phyloP scores from a whole-genome alignment of 441 rosid genomes.

The Kokia cookei region DNA sequence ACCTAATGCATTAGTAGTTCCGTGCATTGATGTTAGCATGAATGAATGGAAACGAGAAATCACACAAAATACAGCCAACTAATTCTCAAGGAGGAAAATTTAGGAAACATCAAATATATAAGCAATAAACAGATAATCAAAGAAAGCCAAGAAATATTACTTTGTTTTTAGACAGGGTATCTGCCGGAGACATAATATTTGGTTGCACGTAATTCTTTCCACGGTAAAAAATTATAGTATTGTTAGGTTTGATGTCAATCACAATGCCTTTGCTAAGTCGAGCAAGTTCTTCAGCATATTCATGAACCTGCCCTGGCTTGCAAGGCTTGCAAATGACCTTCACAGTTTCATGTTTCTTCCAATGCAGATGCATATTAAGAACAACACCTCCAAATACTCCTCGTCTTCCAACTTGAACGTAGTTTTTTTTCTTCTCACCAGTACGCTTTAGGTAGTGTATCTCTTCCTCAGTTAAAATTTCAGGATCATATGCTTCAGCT shows the following conservation, averaged over 20 bases:
- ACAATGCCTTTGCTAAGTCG: conserved; percentile 72
- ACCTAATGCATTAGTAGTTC: neutral
- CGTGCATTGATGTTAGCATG: neutral
- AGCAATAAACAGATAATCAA: neutral
- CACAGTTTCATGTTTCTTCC: conserved; percentile 91
- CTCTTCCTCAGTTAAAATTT: conserved; percentile 83
- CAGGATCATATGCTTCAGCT: conserved; percentile 64
- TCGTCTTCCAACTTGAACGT: conserved; percentile 76
- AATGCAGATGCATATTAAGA: conserved; percentile 88
- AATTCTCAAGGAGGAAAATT: neutral
- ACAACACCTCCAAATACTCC: conserved; percentile 94
- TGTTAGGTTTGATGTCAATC: conserved; percentile 71
- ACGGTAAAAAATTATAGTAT: conserved; percentile 61
- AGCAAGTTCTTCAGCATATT: conserved; percentile 75
- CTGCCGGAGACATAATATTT: conserved; percentile 57
- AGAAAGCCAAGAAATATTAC: conserved; percentile 16
- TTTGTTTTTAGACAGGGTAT: conserved; percentile 73
- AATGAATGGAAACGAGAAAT: neutral
- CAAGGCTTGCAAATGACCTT: conserved; percentile 86
- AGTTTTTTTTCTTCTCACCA: conserved; percentile 81
- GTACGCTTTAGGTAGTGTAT: conserved; percentile 82
- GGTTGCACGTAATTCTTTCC: conserved; percentile 89
- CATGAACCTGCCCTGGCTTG: conserved; percentile 66
- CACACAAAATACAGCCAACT: neutral
- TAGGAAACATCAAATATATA: neutral